Evolutionary conservation across 2,329 filamentous ascomycete species (phyloP).

Genomic region (Scytalidium lignicola): DNA sequence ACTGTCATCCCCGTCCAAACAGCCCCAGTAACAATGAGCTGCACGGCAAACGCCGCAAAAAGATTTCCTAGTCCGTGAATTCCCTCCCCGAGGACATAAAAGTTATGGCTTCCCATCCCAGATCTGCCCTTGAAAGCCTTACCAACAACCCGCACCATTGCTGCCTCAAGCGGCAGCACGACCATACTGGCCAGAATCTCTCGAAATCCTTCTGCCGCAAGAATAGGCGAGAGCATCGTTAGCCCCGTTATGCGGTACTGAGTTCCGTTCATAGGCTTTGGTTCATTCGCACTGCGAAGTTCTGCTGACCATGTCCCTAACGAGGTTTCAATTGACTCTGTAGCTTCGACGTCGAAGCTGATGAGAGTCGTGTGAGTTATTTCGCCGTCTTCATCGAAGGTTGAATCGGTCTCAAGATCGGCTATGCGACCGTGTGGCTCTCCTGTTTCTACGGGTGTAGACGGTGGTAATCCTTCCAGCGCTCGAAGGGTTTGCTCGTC

Average conservation of each 20-base stretch:
- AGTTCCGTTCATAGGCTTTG: constrained; percentile 12
- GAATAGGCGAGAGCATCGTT: constrained; percentile 27
- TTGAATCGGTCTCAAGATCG: constrained; percentile 18
- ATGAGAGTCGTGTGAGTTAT: constrained; percentile 25
- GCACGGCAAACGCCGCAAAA: constrained; percentile 16
- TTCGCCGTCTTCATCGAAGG: constrained; percentile 26
- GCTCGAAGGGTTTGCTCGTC: constrained; percentile 24
- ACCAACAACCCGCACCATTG: constrained; percentile 25
- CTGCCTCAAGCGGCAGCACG: constrained; percentile 25
- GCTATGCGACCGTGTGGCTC: constrained; percentile 7
- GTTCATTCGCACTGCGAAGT: constrained; percentile 26
- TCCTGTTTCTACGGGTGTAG: constrained; percentile 8
- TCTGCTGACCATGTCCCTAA: constrained; percentile 27
- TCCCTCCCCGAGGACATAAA: constrained; percentile 11
- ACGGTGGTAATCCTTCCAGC: constrained; percentile 21
- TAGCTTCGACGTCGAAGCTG: constrained; percentile 29
- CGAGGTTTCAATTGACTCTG: constrained; percentile 14
- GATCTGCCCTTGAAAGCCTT: constrained; percentile 17
- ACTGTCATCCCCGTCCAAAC: constrained; percentile 23
- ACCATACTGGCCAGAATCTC: constrained; percentile 22
- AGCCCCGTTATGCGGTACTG: constrained; percentile 27
- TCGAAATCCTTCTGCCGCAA: constrained; percentile 25
- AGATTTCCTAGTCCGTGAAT: constrained; percentile 17
- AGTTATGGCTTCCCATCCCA: constrained; percentile 12
- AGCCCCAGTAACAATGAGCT: constrained; percentile 19